Evolutionary conservation across 345 rosid species (phyloP).

Genomic region (Dipteronia sinensis): DNA sequence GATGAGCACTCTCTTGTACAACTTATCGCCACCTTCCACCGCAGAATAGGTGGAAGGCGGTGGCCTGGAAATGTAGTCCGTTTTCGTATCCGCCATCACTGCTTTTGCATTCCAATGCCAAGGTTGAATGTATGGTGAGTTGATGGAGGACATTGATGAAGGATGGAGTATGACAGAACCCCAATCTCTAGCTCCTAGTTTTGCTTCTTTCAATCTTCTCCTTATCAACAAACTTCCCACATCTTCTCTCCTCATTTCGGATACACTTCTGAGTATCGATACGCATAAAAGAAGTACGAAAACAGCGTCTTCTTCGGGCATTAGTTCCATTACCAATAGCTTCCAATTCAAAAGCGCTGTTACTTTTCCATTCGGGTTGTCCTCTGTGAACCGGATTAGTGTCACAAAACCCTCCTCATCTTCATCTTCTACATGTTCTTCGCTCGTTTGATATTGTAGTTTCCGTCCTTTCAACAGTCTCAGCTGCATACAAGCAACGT

Average conservation of each 20-base stretch:
- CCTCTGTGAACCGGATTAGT: slow-evolving; percentile 56
- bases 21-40: slow-evolving; percentile 71
- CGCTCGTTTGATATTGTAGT: slow-evolving; percentile 51
- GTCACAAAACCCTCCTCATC: slow-evolving; percentile 54
- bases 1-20: slow-evolving; percentile 68
- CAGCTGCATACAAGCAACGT: slow-evolving; percentile 34
- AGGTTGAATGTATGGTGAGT: slow-evolving; percentile 56
- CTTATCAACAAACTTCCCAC: slow-evolving; percentile 61
- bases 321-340: slow-evolving; percentile 55
- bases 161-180: slow-evolving; percentile 63
- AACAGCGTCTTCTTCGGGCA: slow-evolving; percentile 80
- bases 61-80: slow-evolving; percentile 38
- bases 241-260: slow-evolving; percentile 69
- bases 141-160: slow-evolving; percentile 30
- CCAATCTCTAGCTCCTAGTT: slow-evolving; percentile 74
- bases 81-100: slow-evolving; percentile 41
- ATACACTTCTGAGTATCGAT: slow-evolving; percentile 65
- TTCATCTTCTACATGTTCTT: slow-evolving; percentile 20
- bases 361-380: slow-evolving; percentile 63
- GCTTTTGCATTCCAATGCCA: slow-evolving; percentile 71
- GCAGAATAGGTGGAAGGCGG: slow-evolving; percentile 47
- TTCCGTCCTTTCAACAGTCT: slow-evolving; percentile 62
- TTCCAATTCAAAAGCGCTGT: slow-evolving; percentile 89
- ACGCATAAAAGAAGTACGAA: slow-evolving; percentile 64
- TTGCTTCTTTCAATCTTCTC: slow-evolving; percentile 68